Percentiles rank a stretch among this genome's conserved stretches.
These are phyloP conservation scores for Diaporthe capsici DNA, from an alignment of 2,329 filamentous ascomycete species.

Conservation along the genomic window DNA sequence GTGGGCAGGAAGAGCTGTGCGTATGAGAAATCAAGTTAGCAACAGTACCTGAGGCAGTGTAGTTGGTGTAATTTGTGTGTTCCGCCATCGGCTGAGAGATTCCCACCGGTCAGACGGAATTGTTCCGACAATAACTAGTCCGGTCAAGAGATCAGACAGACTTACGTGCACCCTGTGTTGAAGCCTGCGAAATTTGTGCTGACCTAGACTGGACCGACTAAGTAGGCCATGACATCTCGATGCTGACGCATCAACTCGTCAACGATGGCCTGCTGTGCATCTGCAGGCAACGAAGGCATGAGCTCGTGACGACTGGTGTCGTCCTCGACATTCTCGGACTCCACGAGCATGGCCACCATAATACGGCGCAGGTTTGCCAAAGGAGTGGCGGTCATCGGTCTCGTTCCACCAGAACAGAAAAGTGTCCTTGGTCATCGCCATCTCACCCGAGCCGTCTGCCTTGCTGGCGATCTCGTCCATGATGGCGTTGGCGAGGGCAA, in stretches of 20 bases:
- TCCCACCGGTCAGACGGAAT: background rate
- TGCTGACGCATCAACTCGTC: background rate
- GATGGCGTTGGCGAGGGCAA: background rate
- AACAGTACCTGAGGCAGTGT: accelerated
- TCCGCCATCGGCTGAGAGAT: background rate
- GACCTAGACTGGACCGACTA: too few relatives aligned
- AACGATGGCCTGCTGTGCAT: background rate
- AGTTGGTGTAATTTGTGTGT: background rate
- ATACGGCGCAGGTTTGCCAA: background rate
- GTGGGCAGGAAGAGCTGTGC: background rate
- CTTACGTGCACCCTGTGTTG: background rate
- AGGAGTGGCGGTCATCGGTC: background rate
- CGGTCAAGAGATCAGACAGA: background rate
- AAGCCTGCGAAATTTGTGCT: background rate
- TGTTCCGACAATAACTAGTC: background rate
- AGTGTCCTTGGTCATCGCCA: background rate
- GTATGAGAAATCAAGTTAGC: background rate
- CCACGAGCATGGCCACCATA: background rate
- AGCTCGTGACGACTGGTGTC: background rate
- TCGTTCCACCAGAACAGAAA: background rate
- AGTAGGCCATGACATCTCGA: background rate
- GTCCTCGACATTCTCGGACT: background rate
- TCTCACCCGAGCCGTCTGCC: background rate
- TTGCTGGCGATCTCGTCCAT: background rate
- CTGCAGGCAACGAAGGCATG: background rate